Base-by-base conservation (phyloP, 2,329 filamentous ascomycete species). In the Paecilomyces sp. region DNA sequence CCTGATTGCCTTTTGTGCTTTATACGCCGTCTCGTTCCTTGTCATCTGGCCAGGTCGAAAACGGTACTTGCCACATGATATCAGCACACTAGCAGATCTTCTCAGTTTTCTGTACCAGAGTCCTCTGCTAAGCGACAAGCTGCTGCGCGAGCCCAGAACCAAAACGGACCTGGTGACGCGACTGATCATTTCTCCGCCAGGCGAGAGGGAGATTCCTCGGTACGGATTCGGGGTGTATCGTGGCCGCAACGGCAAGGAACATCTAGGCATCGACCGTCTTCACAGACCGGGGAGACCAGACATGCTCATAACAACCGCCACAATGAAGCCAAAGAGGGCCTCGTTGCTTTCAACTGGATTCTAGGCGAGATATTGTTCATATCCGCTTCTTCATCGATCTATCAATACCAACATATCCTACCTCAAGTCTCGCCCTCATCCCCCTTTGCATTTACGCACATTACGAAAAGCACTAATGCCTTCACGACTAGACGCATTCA, bases 31-130 rank as follows among this genome's bases (percentile, higher is more conserved):
- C n/a, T 85, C 82, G 12, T 79, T 93, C 56, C 70, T 84, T 51
- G 74, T 84, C 5, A 76, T 91, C 59, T 76, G 89, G 66, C 88
- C 88, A 0, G 76, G 79, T 12, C 82, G 89, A 13, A 76, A 79
- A 51, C 78, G 81, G 47, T 85, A 87, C 51, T 82, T 96, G 1
- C 91, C 91, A 0, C 91, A 95, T 70, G 81, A 82, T 4, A 86
- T 90, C 50, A 84, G 82, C 61, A 90, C 84, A 54, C 80, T 95
- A 18, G 89, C 89, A 1, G 91, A 92, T 70, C 80, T 92, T 24
- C 83, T 95, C 65, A 88, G 86, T 68, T 92, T 93, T 71, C 80
- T 93, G 51, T 86, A 90, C 61, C 87, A 88, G 65, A 87, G 87
- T 52, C 87, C 88, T 25, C 78, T 95, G 18, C 78, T 90, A 1